Conservation (phyloP, 1,284 basidiomycete species). For the Microbotryomycetes sp. region DNA sequence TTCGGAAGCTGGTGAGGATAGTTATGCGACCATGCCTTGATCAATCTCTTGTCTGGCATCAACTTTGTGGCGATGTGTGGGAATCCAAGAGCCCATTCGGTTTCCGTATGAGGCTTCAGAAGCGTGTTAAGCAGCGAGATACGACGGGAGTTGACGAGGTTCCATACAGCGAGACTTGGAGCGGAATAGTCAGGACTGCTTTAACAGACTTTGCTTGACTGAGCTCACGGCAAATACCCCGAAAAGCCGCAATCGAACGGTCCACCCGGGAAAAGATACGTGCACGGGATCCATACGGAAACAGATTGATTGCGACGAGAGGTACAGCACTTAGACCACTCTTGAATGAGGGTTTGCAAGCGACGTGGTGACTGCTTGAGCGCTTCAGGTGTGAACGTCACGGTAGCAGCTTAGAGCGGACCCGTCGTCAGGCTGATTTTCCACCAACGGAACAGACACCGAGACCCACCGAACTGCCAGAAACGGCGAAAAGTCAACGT, state of each 20-base stretch:
- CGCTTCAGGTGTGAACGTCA: slow-evolving; percentile 11
- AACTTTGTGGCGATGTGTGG: no score
- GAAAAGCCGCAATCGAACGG: neutral
- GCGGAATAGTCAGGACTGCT: no score
- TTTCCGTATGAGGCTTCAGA: no score
- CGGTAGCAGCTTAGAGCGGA: neutral
- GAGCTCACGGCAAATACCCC: neutral
- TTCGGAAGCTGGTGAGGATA: neutral
- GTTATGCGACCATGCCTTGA: neutral
- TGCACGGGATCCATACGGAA: slow-evolving; percentile 1
- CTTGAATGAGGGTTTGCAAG: neutral
- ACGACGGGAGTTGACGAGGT: no score
- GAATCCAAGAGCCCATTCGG: no score
- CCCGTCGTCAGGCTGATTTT: neutral
- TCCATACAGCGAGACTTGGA: no score
- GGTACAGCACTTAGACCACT: no score
- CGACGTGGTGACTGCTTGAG: neutral
- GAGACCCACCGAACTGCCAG: no score
- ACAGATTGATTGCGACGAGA: neutral
- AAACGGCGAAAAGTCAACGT: no score
- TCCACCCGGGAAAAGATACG: slow-evolving; percentile 10
- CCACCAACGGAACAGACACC: neutral
- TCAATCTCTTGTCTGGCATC: no score
- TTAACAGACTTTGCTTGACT: neutral
- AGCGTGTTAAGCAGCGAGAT: no score